phyloP scores from a whole-genome alignment of 2,329 filamentous ascomycete species.

The Aspergillus fijiensis region DNA sequence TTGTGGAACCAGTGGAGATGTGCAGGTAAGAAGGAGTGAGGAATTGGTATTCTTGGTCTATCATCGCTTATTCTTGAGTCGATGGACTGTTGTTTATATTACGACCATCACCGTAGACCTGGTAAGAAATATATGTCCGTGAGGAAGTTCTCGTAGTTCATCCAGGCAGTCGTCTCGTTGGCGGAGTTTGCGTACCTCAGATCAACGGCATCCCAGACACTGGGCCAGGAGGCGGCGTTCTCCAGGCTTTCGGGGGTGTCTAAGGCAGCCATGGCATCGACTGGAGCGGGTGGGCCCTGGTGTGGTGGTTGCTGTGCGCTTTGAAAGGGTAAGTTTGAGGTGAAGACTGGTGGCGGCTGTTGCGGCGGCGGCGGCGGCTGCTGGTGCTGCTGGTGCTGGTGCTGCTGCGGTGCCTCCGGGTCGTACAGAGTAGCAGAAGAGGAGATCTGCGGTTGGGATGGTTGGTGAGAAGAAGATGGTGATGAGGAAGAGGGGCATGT shows the following conservation, averaged over 20 bases:
- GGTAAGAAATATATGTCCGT: slow-evolving; percentile 26
- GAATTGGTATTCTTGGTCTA: background rate
- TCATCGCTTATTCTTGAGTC: background rate
- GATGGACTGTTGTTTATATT: too few relatives aligned
- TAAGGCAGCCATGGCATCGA: background rate
- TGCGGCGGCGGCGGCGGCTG: background rate
- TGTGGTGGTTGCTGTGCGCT: background rate
- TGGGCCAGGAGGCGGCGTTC: slow-evolving; percentile 17
- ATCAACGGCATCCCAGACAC: slow-evolving; percentile 30
- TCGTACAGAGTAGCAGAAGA: background rate
- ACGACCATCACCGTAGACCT: slow-evolving; percentile 22
- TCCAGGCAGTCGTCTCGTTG: slow-evolving; percentile 24
- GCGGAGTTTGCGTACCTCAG: slow-evolving; percentile 11
- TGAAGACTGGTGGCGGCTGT: background rate
- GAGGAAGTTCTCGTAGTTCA: slow-evolving; percentile 31
- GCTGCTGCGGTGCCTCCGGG: background rate
- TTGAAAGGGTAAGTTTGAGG: background rate
- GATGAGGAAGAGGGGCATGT: background rate
- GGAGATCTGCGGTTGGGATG: background rate
- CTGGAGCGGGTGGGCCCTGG: background rate
- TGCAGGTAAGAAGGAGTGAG: background rate
- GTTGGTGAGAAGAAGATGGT: background rate
- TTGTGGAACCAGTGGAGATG: too few relatives aligned
- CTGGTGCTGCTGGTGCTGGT: background rate
- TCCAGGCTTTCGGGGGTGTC: slow-evolving; percentile 4